Evolutionary conservation across 2,329 filamentous ascomycete genomes (phyloP).

Genomic region (Rutstroemia sydowiana): DNA sequence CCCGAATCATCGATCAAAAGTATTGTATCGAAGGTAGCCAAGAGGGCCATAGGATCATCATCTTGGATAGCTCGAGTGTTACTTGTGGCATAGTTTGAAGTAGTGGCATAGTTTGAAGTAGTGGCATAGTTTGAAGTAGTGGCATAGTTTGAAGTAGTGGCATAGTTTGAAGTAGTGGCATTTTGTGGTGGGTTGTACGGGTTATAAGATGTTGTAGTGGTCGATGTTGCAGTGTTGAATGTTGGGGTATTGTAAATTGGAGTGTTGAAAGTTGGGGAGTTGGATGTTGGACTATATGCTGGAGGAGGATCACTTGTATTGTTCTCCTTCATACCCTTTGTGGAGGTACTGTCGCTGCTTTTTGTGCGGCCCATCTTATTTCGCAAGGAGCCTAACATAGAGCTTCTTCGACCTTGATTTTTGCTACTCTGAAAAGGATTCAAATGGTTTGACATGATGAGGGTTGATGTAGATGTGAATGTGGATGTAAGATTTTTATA

Average conservation of each 20-base stretch:
- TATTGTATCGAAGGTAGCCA: conserved; percentile 74
- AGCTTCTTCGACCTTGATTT: neutral
- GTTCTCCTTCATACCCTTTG: neutral
- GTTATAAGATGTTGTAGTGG: too few species aligned
- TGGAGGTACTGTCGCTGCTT: neutral
- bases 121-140: too few species aligned
- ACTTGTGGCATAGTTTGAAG: too few species aligned
- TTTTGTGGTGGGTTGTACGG: too few species aligned
- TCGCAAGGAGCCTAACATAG: neutral
- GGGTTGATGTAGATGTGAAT: neutral
- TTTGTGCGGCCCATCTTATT: neutral
- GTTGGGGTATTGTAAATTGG: neutral
- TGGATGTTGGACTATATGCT: neutral
- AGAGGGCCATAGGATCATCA: conserved; percentile 57
- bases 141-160: too few species aligned
- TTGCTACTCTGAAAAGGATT: neutral
- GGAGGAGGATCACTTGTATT: neutral
- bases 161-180: too few species aligned
- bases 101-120: too few species aligned
- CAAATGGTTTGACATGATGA: conserved; percentile 1
- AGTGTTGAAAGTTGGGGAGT: neutral
- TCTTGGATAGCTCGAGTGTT: neutral
- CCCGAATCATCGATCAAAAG: conserved; percentile 91
- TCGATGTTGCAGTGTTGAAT: too few species aligned
- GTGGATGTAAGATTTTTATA: neutral